A percentile compares a stretch with the other conserved stretches of the same genome.
These are phyloP conservation scores for Graphilbum sp. DNA, from an alignment of 2,329 filamentous ascomycete species.

Conservation along the genomic window DNA sequence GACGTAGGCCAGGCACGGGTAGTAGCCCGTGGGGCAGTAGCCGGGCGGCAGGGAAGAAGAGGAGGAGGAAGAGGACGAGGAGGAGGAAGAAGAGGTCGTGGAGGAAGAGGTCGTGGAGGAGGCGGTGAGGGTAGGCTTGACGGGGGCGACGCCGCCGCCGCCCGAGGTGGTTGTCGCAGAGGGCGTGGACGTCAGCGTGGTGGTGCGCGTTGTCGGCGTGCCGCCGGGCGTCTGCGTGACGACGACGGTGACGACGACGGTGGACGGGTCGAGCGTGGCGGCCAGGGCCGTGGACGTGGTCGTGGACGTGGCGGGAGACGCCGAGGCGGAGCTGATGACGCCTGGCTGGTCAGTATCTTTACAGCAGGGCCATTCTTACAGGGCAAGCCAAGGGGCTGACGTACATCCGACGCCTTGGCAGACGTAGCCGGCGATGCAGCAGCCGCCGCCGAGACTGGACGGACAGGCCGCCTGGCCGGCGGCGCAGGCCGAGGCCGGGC, in stretches of 20 bases:
- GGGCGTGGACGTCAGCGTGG: slow-evolving; percentile 21
- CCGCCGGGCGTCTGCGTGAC: slow-evolving; percentile 19
- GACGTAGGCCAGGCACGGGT: slow-evolving; percentile 72
- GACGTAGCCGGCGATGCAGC: slow-evolving; percentile 55
- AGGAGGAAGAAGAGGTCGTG: slow-evolving; percentile 16
- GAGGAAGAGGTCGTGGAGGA: slow-evolving; percentile 17
- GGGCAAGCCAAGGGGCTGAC: no score
- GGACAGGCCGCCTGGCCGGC: slow-evolving; percentile 48
- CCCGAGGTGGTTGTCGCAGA: slow-evolving; percentile 15
- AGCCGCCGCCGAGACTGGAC: slow-evolving; percentile 51
- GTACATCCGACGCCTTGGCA: slow-evolving; percentile 55
- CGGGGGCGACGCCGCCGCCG: slow-evolving; percentile 21
- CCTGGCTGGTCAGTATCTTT: slow-evolving; percentile 12
- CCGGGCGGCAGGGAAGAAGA: slow-evolving; percentile 22
- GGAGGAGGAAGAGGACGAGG: slow-evolving; percentile 17
- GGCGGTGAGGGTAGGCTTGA: slow-evolving; percentile 28
- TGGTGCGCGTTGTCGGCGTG: slow-evolving; percentile 15
- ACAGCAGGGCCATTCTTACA: no score
- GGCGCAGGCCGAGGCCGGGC: slow-evolving; percentile 44
- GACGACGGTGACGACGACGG: slow-evolving; percentile 23
- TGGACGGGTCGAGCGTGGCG: slow-evolving; percentile 19
- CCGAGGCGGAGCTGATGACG: slow-evolving; percentile 16
- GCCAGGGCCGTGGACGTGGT: slow-evolving; percentile 7
- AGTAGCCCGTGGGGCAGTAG: slow-evolving; percentile 77
- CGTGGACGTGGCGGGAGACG: slow-evolving; percentile 5